Evolutionary conservation across 495 filamentous ascomycete genomes (phyloP).

Genomic region (Podospora pseudopauciseta): DNA sequence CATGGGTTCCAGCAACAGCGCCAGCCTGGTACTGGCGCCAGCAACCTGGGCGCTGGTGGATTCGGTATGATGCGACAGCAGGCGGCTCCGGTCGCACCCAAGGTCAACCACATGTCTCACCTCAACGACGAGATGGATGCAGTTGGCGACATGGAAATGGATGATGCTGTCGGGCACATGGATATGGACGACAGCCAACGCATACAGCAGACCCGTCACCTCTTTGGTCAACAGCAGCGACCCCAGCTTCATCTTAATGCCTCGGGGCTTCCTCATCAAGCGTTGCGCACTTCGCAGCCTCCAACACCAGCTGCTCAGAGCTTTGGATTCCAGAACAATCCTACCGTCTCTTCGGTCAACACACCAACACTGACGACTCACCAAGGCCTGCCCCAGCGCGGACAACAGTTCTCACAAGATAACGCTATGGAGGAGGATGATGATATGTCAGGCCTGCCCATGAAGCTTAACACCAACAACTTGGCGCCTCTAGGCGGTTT

Average conservation of each 20-base stretch:
- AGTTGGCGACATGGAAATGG: conserved; percentile 95
- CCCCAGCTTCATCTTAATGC: conserved; percentile 70
- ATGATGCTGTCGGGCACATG: conserved; percentile 67
- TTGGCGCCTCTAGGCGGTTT: conserved; percentile 40
- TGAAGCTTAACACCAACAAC: conserved; percentile 55
- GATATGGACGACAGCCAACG: conserved; percentile 59
- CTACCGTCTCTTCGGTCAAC: conserved; percentile 96
- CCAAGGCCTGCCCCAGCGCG: conserved; percentile 37
- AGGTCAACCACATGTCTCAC: conserved; percentile 35
- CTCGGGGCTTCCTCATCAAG: conserved; percentile 66
- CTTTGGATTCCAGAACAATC: conserved; percentile 83
- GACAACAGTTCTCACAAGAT: conserved; percentile 52
- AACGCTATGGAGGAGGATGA: conserved; percentile 46
- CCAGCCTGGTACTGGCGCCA: conserved; percentile 28
- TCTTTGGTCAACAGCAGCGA: conserved; percentile 72
- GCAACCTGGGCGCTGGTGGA: conserved; percentile 33
- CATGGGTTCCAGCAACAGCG: conserved; percentile 40
- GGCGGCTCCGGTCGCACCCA: conserved; percentile 32
- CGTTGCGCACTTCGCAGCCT: conserved; percentile 79
- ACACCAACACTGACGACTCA: conserved; percentile 80
- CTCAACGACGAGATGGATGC: conserved; percentile 72
- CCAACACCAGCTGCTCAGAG: conserved; percentile 73
- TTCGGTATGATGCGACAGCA: conserved; percentile 49
- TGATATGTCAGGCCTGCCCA: conserved; percentile 51
- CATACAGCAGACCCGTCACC: conserved; percentile 54